Evolutionary conservation across 345 rosid species (phyloP).

Genomic region (Brassica rapa): DNA sequence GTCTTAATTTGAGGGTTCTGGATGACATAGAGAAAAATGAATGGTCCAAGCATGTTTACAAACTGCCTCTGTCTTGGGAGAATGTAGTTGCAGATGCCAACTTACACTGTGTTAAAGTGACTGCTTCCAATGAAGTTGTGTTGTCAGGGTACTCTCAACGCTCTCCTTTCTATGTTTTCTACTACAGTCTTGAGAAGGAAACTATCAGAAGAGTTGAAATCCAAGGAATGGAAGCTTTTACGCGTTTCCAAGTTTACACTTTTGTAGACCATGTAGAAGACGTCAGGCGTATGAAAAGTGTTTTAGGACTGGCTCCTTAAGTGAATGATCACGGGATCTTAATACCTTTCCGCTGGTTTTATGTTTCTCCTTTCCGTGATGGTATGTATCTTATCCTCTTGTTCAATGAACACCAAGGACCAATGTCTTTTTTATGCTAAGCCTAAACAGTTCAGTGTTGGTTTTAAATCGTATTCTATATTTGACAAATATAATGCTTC

Average conservation of each 20-base stretch:
- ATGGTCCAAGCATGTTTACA: no score
- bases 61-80: no score
- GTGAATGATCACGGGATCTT: background rate
- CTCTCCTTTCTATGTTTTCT: background rate
- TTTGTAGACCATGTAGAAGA: no score
- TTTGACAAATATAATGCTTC: background rate
- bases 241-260: no score
- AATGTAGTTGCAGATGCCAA: no score
- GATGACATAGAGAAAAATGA: no score
- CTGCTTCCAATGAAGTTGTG: no score
- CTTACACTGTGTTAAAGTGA: no score
- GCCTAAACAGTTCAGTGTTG: background rate
- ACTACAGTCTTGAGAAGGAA: background rate
- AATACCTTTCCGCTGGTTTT: background rate
- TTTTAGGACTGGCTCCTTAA: no score
- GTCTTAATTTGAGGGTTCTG: no score
- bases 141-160: background rate
- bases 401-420: background rate
- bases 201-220: background rate
- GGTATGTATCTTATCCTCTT: background rate
- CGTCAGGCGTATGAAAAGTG: no score
- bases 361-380: background rate
- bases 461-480: background rate
- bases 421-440: background rate
- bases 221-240: background rate